phyloP scores from a whole-genome alignment of 2,329 filamentous ascomycete species.

The Colletotrichum tabaci region DNA sequence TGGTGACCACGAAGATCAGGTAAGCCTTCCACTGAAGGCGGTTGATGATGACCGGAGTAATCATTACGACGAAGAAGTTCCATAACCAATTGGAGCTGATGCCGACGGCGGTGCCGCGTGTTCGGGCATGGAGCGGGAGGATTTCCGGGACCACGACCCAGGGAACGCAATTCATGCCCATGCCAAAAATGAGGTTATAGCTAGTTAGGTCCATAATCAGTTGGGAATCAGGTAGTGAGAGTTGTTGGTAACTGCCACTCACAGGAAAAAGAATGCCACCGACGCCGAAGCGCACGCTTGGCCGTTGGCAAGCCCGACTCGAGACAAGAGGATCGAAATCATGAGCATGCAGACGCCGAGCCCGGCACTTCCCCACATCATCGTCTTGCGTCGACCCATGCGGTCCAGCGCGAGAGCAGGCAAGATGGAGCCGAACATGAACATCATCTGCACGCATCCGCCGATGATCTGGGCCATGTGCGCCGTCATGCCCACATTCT shows the following conservation, averaged over 20 bases:
- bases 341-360: constrained; percentile 55
- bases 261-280: constrained; percentile 56
- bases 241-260: constrained; percentile 27
- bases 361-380: constrained; percentile 58
- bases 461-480: constrained; percentile 52
- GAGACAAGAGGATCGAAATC: constrained; percentile 52
- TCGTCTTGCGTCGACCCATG: constrained; percentile 58
- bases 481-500: constrained; percentile 51
- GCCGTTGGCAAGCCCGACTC: constrained; percentile 37
- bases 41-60: constrained; percentile 64
- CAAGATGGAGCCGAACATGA: constrained; percentile 54
- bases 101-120: constrained; percentile 52
- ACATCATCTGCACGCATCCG: constrained; percentile 56
- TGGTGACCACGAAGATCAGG: constrained; percentile 66
- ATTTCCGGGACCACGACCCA: constrained; percentile 57
- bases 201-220: neutral
- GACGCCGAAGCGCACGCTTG: constrained; percentile 46
- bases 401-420: constrained; percentile 53
- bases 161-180: constrained; percentile 51
- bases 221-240: neutral
- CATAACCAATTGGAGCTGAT: constrained; percentile 55
- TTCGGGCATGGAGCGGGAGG: constrained; percentile 51
- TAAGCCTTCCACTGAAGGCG: constrained; percentile 66
- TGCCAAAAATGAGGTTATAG: constrained; percentile 50
- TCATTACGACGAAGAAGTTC: constrained; percentile 62